A percentile compares a stretch with the other conserved stretches of the same genome.
Evolutionary conservation across 352 stramenopile species (phyloP).

Genomic region (Phytophthora sansomeana): DNA sequence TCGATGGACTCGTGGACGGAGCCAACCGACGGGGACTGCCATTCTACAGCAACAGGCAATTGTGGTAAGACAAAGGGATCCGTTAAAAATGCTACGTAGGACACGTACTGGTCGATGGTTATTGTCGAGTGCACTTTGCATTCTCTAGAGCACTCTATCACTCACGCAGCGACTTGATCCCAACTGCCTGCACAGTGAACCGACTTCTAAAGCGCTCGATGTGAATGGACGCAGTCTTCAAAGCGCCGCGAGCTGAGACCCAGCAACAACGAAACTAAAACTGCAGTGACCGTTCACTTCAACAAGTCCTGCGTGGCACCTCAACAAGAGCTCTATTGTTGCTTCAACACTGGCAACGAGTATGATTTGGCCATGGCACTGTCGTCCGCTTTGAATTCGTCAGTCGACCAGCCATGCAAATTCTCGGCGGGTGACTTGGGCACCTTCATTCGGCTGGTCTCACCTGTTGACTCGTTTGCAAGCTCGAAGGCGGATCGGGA

Average conservation of each 20-base stretch:
- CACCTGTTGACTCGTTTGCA: slow-evolving; percentile 25
- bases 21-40: slow-evolving; percentile 42
- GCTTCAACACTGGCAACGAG: slow-evolving; percentile 58
- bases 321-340: slow-evolving; percentile 37
- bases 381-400: slow-evolving; percentile 32
- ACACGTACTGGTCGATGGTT: slow-evolving; percentile 22
- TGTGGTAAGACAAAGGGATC: slow-evolving; percentile 5
- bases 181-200: background rate
- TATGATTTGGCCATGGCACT: slow-evolving; percentile 55
- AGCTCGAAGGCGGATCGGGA: slow-evolving; percentile 35
- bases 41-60: slow-evolving; percentile 16
- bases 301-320: slow-evolving; percentile 6
- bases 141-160: background rate
- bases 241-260: slow-evolving; percentile 27
- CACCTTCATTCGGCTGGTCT: slow-evolving; percentile 23
- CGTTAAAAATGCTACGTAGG: background rate
- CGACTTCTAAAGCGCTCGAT: slow-evolving; percentile 3
- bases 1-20: slow-evolving; percentile 67
- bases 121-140: slow-evolving; percentile 3
- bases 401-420: slow-evolving; percentile 49
- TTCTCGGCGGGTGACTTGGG: slow-evolving; percentile 31
- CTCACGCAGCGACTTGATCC: background rate
- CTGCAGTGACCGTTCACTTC: background rate
- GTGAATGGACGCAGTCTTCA: slow-evolving; percentile 31
- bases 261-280: slow-evolving; percentile 21